phyloP scores from a whole-genome alignment of 2,329 filamentous ascomycete genomes.

The Claviceps capensis region DNA sequence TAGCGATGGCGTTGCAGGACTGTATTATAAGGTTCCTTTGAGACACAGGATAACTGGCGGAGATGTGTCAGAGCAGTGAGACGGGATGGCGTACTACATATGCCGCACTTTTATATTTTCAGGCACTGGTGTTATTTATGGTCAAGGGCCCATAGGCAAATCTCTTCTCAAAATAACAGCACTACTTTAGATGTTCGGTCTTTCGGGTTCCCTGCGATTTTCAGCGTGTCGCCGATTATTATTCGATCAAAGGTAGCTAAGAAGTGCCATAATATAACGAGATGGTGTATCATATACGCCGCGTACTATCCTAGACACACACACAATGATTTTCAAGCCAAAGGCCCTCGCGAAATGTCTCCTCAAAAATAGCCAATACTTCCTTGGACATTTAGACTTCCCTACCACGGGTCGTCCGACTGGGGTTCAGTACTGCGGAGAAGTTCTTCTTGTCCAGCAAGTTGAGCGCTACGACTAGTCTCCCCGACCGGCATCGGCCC shows the following conservation, averaged over 20 bases:
- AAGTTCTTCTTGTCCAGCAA: not conserved
- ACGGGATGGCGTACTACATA: not conserved
- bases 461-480: not conserved
- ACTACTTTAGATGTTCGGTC: too few species aligned
- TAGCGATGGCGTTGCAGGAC: slow-evolving; percentile 29
- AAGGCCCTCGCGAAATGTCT: too few species aligned
- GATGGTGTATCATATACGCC: too few species aligned
- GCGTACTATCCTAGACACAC: too few species aligned
- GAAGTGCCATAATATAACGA: too few species aligned
- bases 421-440: not conserved
- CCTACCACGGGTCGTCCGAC: not conserved
- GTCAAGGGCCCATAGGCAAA: not conserved
- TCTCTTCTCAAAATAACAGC: slow-evolving; percentile 4
- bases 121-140: not conserved
- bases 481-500: not conserved
- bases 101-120: not conserved
- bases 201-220: not conserved
- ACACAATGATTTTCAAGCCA: too few species aligned
- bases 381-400: too few species aligned
- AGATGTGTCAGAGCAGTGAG: not conserved
- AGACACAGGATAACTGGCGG: slow-evolving; percentile 1
- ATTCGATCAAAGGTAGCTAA: too few species aligned
- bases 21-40: slow-evolving; percentile 5
- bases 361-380: too few species aligned
- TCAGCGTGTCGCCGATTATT: not conserved